phyloP scores from a whole-genome alignment of 2,329 filamentous ascomycete species.

The Pseudogymnoascus sp. region DNA sequence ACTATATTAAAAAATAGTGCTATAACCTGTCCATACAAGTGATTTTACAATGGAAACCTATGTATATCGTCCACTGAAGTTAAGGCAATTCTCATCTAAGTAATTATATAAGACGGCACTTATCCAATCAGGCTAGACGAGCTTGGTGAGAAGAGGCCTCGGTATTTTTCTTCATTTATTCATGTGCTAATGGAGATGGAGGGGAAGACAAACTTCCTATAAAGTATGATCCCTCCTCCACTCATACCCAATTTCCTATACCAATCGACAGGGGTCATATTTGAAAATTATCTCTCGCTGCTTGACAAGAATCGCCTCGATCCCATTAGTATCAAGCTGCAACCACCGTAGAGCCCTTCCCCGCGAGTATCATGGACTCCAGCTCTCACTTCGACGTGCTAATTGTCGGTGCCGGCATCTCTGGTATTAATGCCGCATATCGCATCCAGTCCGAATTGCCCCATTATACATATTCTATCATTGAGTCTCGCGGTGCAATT shows the following conservation, averaged over 20 bases:
- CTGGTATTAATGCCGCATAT: slow-evolving; percentile 64
- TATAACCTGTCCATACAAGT: neutral
- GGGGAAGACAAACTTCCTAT: neutral
- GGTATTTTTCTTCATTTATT: neutral
- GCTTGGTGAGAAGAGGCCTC: neutral
- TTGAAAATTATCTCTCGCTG: neutral
- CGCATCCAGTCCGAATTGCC: slow-evolving; percentile 50
- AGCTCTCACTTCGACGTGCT: slow-evolving; percentile 37
- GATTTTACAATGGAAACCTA: neutral
- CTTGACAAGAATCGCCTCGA: neutral
- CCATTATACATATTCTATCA: slow-evolving; percentile 47
- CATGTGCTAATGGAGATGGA: neutral
- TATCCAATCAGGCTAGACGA: neutral
- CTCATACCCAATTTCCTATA: neutral
- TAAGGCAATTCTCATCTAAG: neutral
- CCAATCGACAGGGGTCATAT: neutral
- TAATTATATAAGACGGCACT: neutral
- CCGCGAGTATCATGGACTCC: neutral
- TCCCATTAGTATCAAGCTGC: neutral
- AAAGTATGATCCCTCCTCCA: neutral
- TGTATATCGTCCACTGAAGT: neutral
- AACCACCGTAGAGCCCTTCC: neutral
- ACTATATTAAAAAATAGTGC: neutral
- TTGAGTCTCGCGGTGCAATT: slow-evolving; percentile 55
- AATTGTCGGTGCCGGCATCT: slow-evolving; percentile 63